A percentile compares a stretch with the other conserved stretches of the same genome.
Conservation (phyloP, 2,329 filamentous ascomycete species). For the Berkeleyomyces rouxiae region DNA sequence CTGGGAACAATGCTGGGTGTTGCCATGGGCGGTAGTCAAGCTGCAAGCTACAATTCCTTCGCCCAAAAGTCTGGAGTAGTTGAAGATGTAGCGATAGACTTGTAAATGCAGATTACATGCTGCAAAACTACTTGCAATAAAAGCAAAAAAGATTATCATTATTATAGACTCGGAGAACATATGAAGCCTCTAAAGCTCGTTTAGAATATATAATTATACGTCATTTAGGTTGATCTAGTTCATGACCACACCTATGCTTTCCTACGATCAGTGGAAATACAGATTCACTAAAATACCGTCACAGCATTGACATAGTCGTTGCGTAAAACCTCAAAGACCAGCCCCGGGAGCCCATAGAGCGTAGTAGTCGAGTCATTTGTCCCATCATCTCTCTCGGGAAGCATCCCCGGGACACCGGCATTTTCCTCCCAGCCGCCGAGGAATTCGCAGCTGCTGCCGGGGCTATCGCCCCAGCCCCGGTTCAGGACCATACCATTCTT, state of each 20-base stretch:
- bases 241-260: not conserved
- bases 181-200: not conserved
- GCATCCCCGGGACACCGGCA: conserved; percentile 19
- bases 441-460: conserved; percentile 74
- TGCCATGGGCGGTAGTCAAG: conserved; percentile 9
- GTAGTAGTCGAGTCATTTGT: conserved; percentile 53
- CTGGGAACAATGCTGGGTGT: conserved; percentile 29
- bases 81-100: conserved; percentile 10
- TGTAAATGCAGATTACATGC: conserved; percentile 2
- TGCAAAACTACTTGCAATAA: not conserved
- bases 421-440: conserved; percentile 77
- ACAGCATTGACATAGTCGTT: conserved; percentile 79
- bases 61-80: not conserved
- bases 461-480: conserved; percentile 78
- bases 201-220: not conserved
- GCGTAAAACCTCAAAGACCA: conserved; percentile 91
- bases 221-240: not conserved
- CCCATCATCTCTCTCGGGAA: conserved; percentile 36
- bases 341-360: conserved; percentile 79
- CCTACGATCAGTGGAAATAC: not conserved
- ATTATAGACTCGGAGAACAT: not conserved
- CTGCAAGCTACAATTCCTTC: conserved; percentile 1
- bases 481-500: conserved; percentile 76
- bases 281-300: conserved; percentile 58
- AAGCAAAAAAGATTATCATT: not conserved